Percentiles rank a stretch among this genome's conserved stretches.
Evolutionary conservation across 1,139 yeast species (phyloP).

Genomic region (Nakaseomyces bracarensis): DNA sequence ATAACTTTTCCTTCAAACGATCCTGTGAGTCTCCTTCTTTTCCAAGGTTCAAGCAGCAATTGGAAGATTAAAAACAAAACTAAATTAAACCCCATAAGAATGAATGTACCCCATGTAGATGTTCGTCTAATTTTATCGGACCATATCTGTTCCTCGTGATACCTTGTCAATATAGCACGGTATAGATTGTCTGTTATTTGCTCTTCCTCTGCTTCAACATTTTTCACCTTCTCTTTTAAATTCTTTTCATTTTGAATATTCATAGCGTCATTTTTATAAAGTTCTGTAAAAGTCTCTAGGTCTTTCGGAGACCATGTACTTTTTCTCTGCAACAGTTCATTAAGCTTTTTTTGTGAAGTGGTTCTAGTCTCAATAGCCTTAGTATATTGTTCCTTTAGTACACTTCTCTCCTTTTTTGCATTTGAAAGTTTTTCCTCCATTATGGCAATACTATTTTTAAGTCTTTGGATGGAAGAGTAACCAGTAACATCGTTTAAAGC

Average conservation of each 20-base stretch:
- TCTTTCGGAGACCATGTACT: constrained; percentile 73
- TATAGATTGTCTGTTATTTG: constrained; percentile 61
- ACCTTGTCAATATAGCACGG: constrained; percentile 72
- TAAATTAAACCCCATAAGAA: constrained; percentile 81
- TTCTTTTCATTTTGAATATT: constrained; percentile 55
- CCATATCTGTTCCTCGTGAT: constrained; percentile 98
- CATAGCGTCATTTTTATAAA: constrained; percentile 74
- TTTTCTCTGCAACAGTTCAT: constrained; percentile 79
- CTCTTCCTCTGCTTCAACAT: constrained; percentile 60
- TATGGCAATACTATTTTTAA: constrained; percentile 53
- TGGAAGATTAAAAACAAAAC: constrained; percentile 73
- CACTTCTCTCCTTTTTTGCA: constrained; percentile 43
- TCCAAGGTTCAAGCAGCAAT: constrained; percentile 90
- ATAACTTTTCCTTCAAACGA: constrained; percentile 78
- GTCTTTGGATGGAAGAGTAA: constrained; percentile 67
- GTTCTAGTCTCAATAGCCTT: constrained; percentile 60
- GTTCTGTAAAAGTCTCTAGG: constrained; percentile 71
- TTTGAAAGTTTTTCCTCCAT: constrained; percentile 43
- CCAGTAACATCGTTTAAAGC: constrained; percentile 90
- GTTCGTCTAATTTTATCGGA: constrained; percentile 90
- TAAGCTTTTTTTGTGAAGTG: constrained; percentile 73
- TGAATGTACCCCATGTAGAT: constrained; percentile 95
- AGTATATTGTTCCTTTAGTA: constrained; percentile 47
- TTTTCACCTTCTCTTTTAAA: constrained; percentile 43
- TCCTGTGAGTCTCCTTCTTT: constrained; percentile 66